These are phyloP conservation scores for Camellia oleifera DNA, from an alignment of 179 eudicot species.

Conservation along the genomic window DNA sequence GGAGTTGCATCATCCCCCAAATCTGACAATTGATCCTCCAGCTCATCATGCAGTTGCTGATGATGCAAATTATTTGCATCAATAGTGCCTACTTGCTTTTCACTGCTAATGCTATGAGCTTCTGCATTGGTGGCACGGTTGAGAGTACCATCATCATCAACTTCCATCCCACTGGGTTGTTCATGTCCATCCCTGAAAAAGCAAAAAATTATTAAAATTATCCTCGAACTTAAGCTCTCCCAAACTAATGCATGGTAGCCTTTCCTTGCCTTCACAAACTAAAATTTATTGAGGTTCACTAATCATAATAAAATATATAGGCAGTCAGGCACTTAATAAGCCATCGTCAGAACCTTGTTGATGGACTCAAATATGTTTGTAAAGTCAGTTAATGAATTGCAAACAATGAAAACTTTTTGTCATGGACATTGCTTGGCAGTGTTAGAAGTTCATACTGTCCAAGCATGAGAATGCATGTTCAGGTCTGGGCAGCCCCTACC, in stretches of 20 bases:
- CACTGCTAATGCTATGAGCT: slow-evolving; percentile 17
- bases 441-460: too few species aligned
- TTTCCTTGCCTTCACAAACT: neutral
- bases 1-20: slow-evolving; percentile 26
- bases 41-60: slow-evolving; percentile 25
- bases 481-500: too few species aligned
- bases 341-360: neutral
- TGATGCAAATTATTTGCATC: slow-evolving; percentile 19
- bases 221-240: neutral
- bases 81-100: slow-evolving; percentile 14
- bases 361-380: neutral
- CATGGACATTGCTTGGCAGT: neutral
- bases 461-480: too few species aligned
- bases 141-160: slow-evolving; percentile 13
- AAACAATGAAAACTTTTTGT: neutral
- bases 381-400: neutral
- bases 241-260: neutral
- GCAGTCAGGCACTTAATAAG: neutral
- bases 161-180: slow-evolving; percentile 19
- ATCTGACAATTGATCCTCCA: slow-evolving; percentile 38
- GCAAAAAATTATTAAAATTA: neutral
- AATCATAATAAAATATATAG: neutral
- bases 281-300: neutral
- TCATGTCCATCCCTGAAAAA: slow-evolving; percentile 36
- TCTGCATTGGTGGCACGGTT: slow-evolving; percentile 24